Percentiles rank a stretch among this genome's conserved stretches.
phyloP scores from a whole-genome alignment of 1,284 basidiomycete species.

The Naganishia albida region DNA sequence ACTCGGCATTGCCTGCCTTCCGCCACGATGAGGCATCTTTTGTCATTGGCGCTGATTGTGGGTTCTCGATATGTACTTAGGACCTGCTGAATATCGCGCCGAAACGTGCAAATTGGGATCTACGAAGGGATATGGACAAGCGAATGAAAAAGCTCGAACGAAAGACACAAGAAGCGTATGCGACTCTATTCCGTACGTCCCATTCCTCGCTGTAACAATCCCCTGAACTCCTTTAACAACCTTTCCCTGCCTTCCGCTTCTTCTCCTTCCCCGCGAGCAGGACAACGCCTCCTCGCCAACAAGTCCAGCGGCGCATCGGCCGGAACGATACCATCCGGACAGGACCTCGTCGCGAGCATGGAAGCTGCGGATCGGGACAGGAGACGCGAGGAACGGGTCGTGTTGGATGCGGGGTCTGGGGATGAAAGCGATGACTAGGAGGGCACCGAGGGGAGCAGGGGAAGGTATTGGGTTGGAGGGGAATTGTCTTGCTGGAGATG shows the following conservation, averaged over 20 bases:
- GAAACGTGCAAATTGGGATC: constrained; percentile 93
- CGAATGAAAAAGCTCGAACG: constrained; percentile 85
- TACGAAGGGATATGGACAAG: constrained; percentile 90
- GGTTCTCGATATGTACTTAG: constrained; percentile 55
- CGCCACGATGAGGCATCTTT: background rate
- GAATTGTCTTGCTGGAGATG: too few species aligned
- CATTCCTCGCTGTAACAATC: background rate
- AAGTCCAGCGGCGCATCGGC: constrained; percentile 40
- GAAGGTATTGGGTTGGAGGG: background rate
- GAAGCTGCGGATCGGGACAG: constrained; percentile 50
- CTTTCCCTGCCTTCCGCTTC: background rate
- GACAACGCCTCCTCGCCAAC: constrained; percentile 51
- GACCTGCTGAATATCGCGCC: constrained; percentile 96
- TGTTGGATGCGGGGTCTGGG: constrained; percentile 24
- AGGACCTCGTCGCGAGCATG: constrained; percentile 52
- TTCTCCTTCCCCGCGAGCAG: constrained; percentile 33
- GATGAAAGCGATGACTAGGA: constrained; percentile 33
- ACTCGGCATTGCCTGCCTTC: constrained; percentile 1
- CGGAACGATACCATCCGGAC: constrained; percentile 36
- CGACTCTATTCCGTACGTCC: constrained; percentile 81
- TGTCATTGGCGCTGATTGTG: too few species aligned
- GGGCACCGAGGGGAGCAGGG: background rate
- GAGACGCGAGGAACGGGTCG: constrained; percentile 34
- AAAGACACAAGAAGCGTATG: constrained; percentile 86
- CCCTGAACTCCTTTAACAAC: background rate